Conservation (phyloP, 768 basidiomycete genomes). For the Podaxis mareebaensis region DNA sequence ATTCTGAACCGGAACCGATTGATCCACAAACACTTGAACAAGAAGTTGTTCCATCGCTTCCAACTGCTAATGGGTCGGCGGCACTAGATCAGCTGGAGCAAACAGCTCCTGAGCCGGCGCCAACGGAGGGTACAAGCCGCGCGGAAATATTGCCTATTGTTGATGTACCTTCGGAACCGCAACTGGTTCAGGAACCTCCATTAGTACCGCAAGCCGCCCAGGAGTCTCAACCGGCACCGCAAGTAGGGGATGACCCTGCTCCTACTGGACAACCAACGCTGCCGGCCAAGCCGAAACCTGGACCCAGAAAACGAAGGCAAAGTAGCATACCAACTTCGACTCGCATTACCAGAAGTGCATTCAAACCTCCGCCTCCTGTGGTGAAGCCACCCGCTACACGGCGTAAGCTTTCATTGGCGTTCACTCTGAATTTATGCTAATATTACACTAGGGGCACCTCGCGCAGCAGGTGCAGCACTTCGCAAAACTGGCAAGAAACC, state of each 20-base stretch:
- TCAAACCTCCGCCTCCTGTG: slow-evolving; percentile 1
- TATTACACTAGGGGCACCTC: background rate
- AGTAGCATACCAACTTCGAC: slow-evolving; percentile 14
- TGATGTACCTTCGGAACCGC: background rate
- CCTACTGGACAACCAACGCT: background rate
- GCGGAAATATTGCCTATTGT: slow-evolving; percentile 29
- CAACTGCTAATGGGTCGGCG: background rate
- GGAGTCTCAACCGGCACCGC: background rate
- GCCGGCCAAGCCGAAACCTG: background rate
- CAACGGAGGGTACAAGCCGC: slow-evolving; percentile 20
- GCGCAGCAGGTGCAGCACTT: background rate
- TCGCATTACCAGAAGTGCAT: slow-evolving; percentile 12
- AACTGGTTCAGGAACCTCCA: background rate
- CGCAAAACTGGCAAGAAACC: slow-evolving; percentile 18
- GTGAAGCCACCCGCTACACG: slow-evolving; percentile 2
- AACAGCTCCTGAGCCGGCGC: background rate
- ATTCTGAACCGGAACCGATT: background rate
- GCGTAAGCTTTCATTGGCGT: background rate
- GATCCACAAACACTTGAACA: background rate
- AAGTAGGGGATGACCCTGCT: background rate
- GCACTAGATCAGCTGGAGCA: background rate
- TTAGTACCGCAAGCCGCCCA: background rate
- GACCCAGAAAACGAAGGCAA: slow-evolving; percentile 6
- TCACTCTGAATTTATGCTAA: background rate
- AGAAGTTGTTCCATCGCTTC: background rate